phyloP scores from a whole-genome alignment of 2,329 filamentous ascomycete genomes.

The Fusarium succisae region DNA sequence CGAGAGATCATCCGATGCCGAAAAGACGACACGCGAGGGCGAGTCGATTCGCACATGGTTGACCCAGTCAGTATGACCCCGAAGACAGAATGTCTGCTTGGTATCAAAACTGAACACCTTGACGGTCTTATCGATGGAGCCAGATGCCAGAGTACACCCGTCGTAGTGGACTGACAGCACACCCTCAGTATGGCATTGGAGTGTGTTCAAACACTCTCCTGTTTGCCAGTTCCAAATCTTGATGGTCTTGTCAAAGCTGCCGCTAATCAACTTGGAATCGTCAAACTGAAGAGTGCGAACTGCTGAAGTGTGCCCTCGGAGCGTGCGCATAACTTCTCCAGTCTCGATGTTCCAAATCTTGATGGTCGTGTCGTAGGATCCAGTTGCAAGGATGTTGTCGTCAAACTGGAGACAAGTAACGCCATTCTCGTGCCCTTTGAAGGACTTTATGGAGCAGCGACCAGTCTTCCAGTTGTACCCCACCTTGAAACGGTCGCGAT shows the following conservation, averaged over 20 bases:
- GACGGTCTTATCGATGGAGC: slow-evolving; percentile 88
- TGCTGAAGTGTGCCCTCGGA: slow-evolving; percentile 82
- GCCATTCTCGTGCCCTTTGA: slow-evolving; percentile 88
- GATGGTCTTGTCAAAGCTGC: slow-evolving; percentile 85
- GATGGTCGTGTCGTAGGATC: slow-evolving; percentile 93
- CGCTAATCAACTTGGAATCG: slow-evolving; percentile 88
- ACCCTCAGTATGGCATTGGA: slow-evolving; percentile 80
- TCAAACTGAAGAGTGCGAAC: slow-evolving; percentile 94
- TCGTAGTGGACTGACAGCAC: slow-evolving; percentile 92
- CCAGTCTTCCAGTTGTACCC: slow-evolving; percentile 98
- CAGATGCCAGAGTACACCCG: slow-evolving; percentile 83
- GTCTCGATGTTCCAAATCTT: slow-evolving; percentile 97
- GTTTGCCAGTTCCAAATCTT: slow-evolving; percentile 98
- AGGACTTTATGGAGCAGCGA: slow-evolving; percentile 82
- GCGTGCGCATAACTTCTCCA: slow-evolving; percentile 84
- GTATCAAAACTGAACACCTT: slow-evolving; percentile 93
- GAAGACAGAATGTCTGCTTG: slow-evolving; percentile 80
- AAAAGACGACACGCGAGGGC: slow-evolving; percentile 84
- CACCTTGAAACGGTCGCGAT: slow-evolving; percentile 93
- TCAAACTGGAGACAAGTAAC: slow-evolving; percentile 68
- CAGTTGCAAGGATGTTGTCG: slow-evolving; percentile 90
- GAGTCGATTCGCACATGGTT: slow-evolving; percentile 93
- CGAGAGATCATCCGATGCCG: slow-evolving; percentile 91
- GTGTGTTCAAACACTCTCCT: slow-evolving; percentile 83
- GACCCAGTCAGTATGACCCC: slow-evolving; percentile 93